Percentiles rank a stretch among this genome's conserved stretches.
Evolutionary conservation across 2,329 filamentous ascomycete species (phyloP).

Genomic region (Pseudocercospora macadamiae): DNA sequence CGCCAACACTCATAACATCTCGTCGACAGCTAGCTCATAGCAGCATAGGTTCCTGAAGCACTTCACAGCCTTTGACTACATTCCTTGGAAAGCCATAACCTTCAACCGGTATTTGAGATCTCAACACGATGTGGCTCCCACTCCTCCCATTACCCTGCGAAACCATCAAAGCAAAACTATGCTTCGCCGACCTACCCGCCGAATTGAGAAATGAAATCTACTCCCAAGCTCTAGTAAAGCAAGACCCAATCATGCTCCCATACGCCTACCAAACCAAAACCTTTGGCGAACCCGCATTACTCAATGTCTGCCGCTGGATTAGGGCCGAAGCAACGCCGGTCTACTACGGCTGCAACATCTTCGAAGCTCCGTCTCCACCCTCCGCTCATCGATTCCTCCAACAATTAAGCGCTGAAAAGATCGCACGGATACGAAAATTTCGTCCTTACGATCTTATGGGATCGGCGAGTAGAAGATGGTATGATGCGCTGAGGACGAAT

Average conservation of each 20-base stretch:
- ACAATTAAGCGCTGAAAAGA: slow-evolving; percentile 13
- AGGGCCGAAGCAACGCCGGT: slow-evolving; percentile 26
- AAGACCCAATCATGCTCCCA: slow-evolving; percentile 19
- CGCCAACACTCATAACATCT: neutral
- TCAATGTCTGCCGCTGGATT: slow-evolving; percentile 16
- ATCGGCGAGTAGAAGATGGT: slow-evolving; percentile 18
- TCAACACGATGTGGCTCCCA: neutral
- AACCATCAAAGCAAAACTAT: slow-evolving; percentile 4
- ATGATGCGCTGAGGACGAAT: slow-evolving; percentile 12
- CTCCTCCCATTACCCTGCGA: neutral
- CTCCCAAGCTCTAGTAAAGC: slow-evolving; percentile 13
- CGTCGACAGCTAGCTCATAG: no score
- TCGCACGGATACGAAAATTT: slow-evolving; percentile 18
- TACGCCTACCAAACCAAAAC: slow-evolving; percentile 22
- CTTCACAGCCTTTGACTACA: no score
- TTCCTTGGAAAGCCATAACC: no score
- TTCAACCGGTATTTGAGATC: no score
- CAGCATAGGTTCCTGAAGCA: no score
- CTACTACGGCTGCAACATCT: slow-evolving; percentile 28
- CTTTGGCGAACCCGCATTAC: slow-evolving; percentile 20
- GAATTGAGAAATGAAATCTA: slow-evolving; percentile 23
- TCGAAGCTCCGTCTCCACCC: slow-evolving; percentile 22
- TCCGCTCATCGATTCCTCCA: slow-evolving; percentile 23
- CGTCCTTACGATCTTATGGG: slow-evolving; percentile 19
- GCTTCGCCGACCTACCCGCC: slow-evolving; percentile 18